Evolutionary conservation across 176 grass and related monocot genomes (phyloP).

Genomic region (Luzula sylvatica): DNA sequence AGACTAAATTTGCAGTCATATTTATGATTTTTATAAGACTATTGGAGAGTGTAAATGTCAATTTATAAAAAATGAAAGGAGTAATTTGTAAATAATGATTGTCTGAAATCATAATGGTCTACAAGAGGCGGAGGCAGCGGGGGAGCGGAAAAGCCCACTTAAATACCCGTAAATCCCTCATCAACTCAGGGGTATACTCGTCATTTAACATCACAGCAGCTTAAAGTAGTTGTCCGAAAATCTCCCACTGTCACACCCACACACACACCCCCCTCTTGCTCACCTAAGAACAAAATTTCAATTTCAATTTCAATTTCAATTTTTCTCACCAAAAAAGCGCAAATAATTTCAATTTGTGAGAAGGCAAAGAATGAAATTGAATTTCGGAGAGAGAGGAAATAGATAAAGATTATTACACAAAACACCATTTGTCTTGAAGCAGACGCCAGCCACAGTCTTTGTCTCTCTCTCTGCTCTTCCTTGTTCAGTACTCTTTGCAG

Average conservation of each 20-base stretch:
- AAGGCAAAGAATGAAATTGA: background rate
- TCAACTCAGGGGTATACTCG: slow-evolving; percentile 8
- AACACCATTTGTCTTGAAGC: slow-evolving; percentile 22
- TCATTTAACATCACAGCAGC: background rate
- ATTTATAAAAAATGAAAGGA: too few relatives aligned
- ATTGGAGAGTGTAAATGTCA: too few relatives aligned
- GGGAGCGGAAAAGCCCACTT: slow-evolving; percentile 4
- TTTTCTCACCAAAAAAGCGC: slow-evolving; percentile 8
- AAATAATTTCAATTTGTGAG: background rate
- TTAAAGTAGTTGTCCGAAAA: slow-evolving; percentile 24
- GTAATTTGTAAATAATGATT: background rate
- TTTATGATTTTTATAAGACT: too few relatives aligned
- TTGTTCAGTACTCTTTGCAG: slow-evolving; percentile 3
- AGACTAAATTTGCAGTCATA: too few relatives aligned
- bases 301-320: too few relatives aligned
- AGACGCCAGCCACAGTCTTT: background rate
- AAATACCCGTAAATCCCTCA: slow-evolving; percentile 1
- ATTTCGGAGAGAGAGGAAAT: slow-evolving; percentile 4
- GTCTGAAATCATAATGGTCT: too few relatives aligned
- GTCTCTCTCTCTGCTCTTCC: slow-evolving; percentile 5
- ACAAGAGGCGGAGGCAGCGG: slow-evolving; percentile 7
- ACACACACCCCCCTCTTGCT: slow-evolving; percentile 18
- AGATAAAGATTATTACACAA: slow-evolving; percentile 5
- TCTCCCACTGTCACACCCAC: slow-evolving; percentile 26
- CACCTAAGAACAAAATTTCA: background rate